Base-by-base conservation (phyloP, 345 rosid genomes). In the Acer saccharum region DNA sequence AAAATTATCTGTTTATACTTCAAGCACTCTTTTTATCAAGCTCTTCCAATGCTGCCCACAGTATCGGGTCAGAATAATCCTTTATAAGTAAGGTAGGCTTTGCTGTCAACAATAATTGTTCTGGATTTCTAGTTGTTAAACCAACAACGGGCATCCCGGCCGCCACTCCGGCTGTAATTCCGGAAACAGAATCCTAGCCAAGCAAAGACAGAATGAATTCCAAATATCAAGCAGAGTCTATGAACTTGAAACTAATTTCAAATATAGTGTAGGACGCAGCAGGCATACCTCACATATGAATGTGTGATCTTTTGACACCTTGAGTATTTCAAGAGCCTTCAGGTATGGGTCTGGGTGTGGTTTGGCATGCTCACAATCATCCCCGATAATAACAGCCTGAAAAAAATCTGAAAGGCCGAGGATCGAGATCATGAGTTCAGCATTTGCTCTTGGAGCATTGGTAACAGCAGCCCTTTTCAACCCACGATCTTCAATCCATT, bases 401-500 rank as follows among this genome's bases (percentile, higher is more conserved):
- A 96, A 92, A 82, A 96, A 96, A 83, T 91, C 93, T 21, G 78
- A 65, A 11, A 94, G 94, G 41, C 99, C 98, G 1, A 97, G 98
- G 63, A 72, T 86, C 2, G 94, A 82, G 78, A 94, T 90, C 83
- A 97, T 87, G 39, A 91, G 87, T 77, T 94, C 99, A n/a, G 98
- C 99, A 86, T 91, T 97, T 27, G 65, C 80, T 84, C 78, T 89
- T 0, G 99, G 98, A 50, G 99, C 96, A 82, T 97, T 97, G 13
- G 99, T 94, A 3, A 97, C 99, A 0, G 97, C 99, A 27, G 99
- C 99, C 3, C 94, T 88, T 84, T 90, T 96, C 87, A 94, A 66
- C 25, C 97, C 97, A 52, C 74, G 93, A 13, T 90, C 94, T 78
- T 97, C 94, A 39, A 97, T 78, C 98, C 98, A 94, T 83, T 97